These are phyloP conservation scores for Penicillium longicatenatum DNA, from an alignment of 495 filamentous ascomycete species.

Conservation along the genomic window DNA sequence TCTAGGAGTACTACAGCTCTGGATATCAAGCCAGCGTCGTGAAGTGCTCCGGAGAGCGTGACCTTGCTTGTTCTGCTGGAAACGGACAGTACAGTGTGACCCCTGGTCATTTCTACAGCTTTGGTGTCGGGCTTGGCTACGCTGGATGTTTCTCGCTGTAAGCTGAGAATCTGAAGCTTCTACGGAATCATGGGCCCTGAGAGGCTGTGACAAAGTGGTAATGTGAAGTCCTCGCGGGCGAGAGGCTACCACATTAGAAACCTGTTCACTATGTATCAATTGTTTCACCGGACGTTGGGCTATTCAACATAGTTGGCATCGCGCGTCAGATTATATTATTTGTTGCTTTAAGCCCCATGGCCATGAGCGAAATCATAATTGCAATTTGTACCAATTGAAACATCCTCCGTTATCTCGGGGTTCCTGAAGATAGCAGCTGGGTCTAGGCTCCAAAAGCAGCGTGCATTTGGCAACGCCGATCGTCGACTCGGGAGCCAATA, in stretches of 20 bases:
- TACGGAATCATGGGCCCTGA: background rate
- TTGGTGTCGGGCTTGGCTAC: conserved; percentile 27
- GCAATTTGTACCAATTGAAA: background rate
- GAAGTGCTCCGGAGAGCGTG: conserved; percentile 33
- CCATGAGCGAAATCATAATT: background rate
- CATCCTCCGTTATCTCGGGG: background rate
- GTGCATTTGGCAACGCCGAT: conserved; percentile 21
- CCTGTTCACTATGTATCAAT: background rate
- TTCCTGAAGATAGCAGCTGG: background rate
- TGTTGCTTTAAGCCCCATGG: background rate
- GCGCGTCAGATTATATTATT: background rate
- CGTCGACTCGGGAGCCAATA: conserved; percentile 16
- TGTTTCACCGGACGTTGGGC: background rate
- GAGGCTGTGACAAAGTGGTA: no score
- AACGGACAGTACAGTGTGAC: conserved; percentile 32
- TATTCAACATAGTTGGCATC: background rate
- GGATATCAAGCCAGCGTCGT: conserved; percentile 21
- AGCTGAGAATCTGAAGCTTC: background rate
- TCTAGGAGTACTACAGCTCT: conserved; percentile 37
- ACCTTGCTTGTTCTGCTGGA: conserved; percentile 35
- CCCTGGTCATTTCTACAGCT: conserved; percentile 34
- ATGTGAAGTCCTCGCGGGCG: background rate
- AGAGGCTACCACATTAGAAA: background rate
- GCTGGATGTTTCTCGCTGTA: conserved; percentile 25
- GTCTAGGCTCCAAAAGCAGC: conserved; percentile 6